Conservation (phyloP, 306 rosid species). For the Begonia loranthoides region DNA sequence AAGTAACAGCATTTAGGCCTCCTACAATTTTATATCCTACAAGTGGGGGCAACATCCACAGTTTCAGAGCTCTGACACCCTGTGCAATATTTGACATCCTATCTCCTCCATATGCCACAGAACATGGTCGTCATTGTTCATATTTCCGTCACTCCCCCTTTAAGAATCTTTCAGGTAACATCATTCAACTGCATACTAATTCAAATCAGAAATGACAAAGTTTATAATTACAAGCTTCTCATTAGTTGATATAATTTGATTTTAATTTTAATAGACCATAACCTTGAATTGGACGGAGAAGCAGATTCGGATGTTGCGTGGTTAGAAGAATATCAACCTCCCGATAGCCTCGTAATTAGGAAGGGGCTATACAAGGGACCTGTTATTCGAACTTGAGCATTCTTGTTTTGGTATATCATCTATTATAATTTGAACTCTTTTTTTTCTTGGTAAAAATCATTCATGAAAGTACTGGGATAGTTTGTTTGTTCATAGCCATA, state of each 20-base stretch:
- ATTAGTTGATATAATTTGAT: background rate
- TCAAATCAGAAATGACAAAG: background rate
- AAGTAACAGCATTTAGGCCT: constrained; percentile 58
- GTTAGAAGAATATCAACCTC: constrained; percentile 78
- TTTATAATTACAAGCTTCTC: background rate
- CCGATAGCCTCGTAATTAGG: constrained; percentile 65
- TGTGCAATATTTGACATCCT: constrained; percentile 80
- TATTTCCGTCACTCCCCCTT: constrained; percentile 55
- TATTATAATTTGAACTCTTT: background rate
- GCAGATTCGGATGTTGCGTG: constrained; percentile 33
- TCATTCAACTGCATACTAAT: background rate
- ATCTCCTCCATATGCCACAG: constrained; percentile 76
- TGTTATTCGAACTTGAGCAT: constrained; percentile 51
- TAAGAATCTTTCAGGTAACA: constrained; percentile 58
- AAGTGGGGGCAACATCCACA: constrained; percentile 80
- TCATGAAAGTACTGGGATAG: background rate
- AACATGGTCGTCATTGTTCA: constrained; percentile 63
- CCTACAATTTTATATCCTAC: constrained; percentile 70
- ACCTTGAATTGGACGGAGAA: constrained; percentile 35
- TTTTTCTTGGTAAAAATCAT: background rate
- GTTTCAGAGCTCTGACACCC: constrained; percentile 70
- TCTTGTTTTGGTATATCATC: background rate
- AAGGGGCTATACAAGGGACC: constrained; percentile 85
- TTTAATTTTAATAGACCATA: background rate
- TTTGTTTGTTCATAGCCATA: background rate